Conservation (phyloP, 306 rosid genomes). For the Cyamopsis tetragonoloba region DNA sequence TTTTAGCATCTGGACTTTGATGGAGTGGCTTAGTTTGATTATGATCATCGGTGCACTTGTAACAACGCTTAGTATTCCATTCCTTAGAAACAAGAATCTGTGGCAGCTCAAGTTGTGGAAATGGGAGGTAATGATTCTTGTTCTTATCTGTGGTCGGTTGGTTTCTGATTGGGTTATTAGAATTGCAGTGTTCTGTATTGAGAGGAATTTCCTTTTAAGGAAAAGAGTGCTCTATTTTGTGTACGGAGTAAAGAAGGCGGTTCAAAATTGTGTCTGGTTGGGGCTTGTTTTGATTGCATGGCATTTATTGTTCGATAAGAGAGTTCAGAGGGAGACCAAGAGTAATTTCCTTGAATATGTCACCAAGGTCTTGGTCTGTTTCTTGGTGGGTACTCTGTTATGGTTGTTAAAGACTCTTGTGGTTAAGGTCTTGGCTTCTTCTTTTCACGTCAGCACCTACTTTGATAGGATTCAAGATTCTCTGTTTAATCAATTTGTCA, state of each 20-base stretch:
- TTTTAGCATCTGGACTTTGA: constrained; percentile 37
- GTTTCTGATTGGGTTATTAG: constrained; percentile 77
- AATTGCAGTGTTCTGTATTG: constrained; percentile 56
- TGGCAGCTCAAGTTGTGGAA: constrained; percentile 73
- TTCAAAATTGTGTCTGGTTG: constrained; percentile 75
- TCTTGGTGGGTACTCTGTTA: constrained; percentile 58
- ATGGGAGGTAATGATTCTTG: constrained; percentile 77
- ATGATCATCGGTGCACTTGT: constrained; percentile 43
- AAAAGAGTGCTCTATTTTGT: constrained; percentile 79
- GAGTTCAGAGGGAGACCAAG: constrained; percentile 56
- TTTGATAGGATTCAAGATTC: constrained; percentile 89
- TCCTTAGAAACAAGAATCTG: constrained; percentile 34
- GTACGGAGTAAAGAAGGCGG: constrained; percentile 68
- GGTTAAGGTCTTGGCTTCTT: constrained; percentile 80
- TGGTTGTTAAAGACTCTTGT: constrained; percentile 74
- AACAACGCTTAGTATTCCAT: constrained; percentile 41
- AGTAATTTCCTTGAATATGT: constrained; percentile 33
- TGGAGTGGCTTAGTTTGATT: constrained; percentile 70
- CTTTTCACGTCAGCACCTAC: constrained; percentile 76
- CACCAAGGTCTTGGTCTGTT: constrained; percentile 59
- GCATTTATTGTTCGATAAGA: constrained; percentile 64
- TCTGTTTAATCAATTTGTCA: constrained; percentile 70
- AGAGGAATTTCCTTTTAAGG: constrained; percentile 70
- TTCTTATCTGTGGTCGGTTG: constrained; percentile 73
- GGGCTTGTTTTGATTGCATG: constrained; percentile 77